Evolutionary conservation across 495 filamentous ascomycete genomes (phyloP).

Genomic region (Neurospora sp.): DNA sequence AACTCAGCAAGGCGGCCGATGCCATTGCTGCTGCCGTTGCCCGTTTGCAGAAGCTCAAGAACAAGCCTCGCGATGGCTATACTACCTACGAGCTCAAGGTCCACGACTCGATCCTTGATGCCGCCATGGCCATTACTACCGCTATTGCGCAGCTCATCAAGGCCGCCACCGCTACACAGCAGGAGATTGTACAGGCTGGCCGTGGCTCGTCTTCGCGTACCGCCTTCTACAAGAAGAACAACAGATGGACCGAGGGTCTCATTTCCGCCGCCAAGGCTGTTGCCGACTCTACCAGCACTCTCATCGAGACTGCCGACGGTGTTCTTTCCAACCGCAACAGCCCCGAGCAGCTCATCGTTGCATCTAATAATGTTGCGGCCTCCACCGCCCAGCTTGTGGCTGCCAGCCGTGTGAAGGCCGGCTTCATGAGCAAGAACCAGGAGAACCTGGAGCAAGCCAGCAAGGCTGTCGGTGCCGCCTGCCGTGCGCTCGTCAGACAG

Average conservation of each 20-base stretch:
- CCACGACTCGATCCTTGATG: slow-evolving; percentile 88
- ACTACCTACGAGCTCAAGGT: slow-evolving; percentile 94
- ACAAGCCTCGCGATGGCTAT: slow-evolving; percentile 87
- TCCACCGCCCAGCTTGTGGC: slow-evolving; percentile 94
- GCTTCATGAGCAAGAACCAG: slow-evolving; percentile 93
- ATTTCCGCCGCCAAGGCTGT: slow-evolving; percentile 97
- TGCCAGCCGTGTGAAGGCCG: slow-evolving; percentile 90
- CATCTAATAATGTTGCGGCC: slow-evolving; percentile 91
- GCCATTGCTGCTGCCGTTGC: slow-evolving; percentile 88
- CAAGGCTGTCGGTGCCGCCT: slow-evolving; percentile 86
- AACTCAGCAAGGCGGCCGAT: slow-evolving; percentile 87
- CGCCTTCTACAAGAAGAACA: slow-evolving; percentile 99
- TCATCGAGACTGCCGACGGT: slow-evolving; percentile 96
- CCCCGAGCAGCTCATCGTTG: slow-evolving; percentile 94
- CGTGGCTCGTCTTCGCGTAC: slow-evolving; percentile 77
- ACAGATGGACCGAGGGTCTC: slow-evolving; percentile 92
- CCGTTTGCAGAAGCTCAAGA: slow-evolving; percentile 79
- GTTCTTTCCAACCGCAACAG: slow-evolving; percentile 86
- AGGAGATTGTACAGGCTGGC: slow-evolving; percentile 95
- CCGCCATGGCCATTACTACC: slow-evolving; percentile 90
- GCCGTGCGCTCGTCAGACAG: slow-evolving; percentile 77
- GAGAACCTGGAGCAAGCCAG: slow-evolving; percentile 82
- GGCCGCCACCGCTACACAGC: slow-evolving; percentile 85
- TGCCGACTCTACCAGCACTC: slow-evolving; percentile 77
- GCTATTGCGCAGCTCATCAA: slow-evolving; percentile 94